Percentiles rank a stretch among this genome's conserved stretches.
phyloP scores from a whole-genome alignment of 345 rosid genomes.

The Arabidopsis suecica region DNA sequence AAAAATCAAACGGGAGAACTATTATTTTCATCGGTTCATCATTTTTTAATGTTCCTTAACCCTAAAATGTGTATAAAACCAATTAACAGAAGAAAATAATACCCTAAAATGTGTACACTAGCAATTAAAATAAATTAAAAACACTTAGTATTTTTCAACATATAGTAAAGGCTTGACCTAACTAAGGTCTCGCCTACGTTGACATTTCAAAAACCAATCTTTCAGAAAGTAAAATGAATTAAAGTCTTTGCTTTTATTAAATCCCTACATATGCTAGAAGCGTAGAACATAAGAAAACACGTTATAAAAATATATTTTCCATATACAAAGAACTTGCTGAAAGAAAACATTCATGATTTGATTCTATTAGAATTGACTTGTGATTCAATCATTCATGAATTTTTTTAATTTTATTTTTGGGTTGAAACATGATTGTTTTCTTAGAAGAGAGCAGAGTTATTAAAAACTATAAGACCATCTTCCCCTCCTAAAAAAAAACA shows the following conservation, averaged over 20 bases:
- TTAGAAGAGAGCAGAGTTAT: not conserved
- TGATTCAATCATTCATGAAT: not conserved
- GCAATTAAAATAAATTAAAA: not conserved
- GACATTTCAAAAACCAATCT: not conserved
- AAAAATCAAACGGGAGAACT: too few relatives aligned
- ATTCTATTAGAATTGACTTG: not conserved
- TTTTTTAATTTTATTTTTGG: too few relatives aligned
- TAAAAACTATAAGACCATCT: slow-evolving; percentile 12
- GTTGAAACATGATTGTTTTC: not conserved
- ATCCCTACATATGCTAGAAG: not conserved
- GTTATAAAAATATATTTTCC: not conserved
- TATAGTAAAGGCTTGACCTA: slow-evolving; percentile 19
- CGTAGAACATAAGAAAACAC: not conserved
- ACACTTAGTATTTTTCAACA: not conserved
- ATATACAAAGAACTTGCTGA: not conserved
- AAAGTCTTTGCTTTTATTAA: too few relatives aligned
- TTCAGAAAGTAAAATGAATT: not conserved
- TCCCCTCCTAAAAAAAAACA: not conserved
- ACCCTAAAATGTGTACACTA: slow-evolving; percentile 17
- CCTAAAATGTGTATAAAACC: not conserved
- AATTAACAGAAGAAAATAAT: not conserved
- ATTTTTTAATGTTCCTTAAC: too few relatives aligned
- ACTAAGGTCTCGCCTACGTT: slow-evolving; percentile 24
- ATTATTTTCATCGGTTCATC: too few relatives aligned
- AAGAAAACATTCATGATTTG: not conserved